A percentile compares a stretch with the other conserved stretches of the same genome.
Evolutionary conservation across 176 grass and related monocot genomes (phyloP).

Genomic region (Ampelocalamus luodianensis): DNA sequence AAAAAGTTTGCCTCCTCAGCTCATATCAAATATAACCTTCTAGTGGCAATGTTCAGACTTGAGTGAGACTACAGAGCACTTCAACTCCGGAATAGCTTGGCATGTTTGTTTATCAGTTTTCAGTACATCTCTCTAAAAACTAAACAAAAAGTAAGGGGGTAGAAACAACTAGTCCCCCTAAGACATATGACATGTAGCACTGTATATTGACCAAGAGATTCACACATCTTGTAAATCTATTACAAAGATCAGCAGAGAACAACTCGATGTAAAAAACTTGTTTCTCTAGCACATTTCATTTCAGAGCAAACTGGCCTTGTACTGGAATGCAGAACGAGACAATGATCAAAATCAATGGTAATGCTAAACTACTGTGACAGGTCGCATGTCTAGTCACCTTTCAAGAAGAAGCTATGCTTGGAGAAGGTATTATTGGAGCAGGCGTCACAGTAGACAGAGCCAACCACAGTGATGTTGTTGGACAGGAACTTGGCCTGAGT

Average conservation of each 20-base stretch:
- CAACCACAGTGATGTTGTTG: slow-evolving; percentile 87
- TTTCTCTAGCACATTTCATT: slow-evolving; percentile 1
- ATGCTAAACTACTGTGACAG: background rate
- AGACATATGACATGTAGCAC: background rate
- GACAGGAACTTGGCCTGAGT: slow-evolving; percentile 58
- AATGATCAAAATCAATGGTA: slow-evolving; percentile 1
- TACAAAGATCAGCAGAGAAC: background rate
- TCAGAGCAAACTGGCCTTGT: background rate
- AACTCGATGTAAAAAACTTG: background rate
- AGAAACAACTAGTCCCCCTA: background rate
- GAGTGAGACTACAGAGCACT: background rate
- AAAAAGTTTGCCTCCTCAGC: background rate
- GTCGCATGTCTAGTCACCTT: slow-evolving; percentile 56
- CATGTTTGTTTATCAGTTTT: background rate
- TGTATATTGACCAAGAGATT: background rate
- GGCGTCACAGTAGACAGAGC: slow-evolving; percentile 93
- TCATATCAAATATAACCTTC: background rate
- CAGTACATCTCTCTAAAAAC: background rate
- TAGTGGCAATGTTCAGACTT: background rate
- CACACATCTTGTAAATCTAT: background rate
- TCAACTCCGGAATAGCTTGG: background rate
- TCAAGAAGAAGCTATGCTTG: slow-evolving; percentile 94
- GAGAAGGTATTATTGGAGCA: slow-evolving; percentile 97
- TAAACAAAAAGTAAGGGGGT: background rate
- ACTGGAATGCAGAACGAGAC: slow-evolving; percentile 13